Evolutionary conservation across 2,329 filamentous ascomycete genomes (phyloP), one percentile per base, ranked within the genome.

Genomic region (Pyrenophora seminiperda): DNA sequence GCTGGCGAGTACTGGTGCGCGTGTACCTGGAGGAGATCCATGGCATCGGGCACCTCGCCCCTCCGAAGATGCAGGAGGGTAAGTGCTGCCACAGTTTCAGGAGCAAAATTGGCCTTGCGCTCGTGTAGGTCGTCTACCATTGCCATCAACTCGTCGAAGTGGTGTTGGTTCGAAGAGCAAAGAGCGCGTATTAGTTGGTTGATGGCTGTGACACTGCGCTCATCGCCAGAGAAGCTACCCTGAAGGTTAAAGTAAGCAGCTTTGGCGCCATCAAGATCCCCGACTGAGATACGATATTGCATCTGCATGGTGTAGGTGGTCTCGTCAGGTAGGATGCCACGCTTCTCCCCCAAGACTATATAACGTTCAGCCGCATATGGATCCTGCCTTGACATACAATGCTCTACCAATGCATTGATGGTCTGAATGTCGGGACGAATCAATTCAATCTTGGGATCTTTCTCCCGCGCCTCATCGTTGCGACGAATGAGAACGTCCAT

Each of bases 1-100:
- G 81, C 77, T 18, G 86, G 79, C 37, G 89, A 88, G 70, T 85
- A 90, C 47, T 86, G 82, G 59, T 85, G 84, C 4, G 85, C 82
- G 60, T 94, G 86, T 4, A 87, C 81, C 18, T 91, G 90, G 13
- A 97, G 81, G 0, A 95, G 81, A 66, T 96, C 90, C 54, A 91
- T 87, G 4, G 91, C 85, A 54, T 95, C 91, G 56, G 86, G 84
- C 34, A 86, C 81, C 67, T 96, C 89, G 63, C 90, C 88, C 32
- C 88, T 85, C 53, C 83, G 81, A 9, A 97, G 80, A 59, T 96
- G 88, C 33, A 88, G 78, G 36, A 86, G 78, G 52, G 86, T 88
- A n/a, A 97, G 78, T 0, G 83, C 81, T 5, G 86, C 84, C 1
- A 94, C 83, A 0, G 91, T 95, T 34, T 86, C 81, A 0, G 91